A percentile compares a stretch with the other conserved stretches of the same genome.
Evolutionary conservation across 768 basidiomycete genomes (phyloP).

Genomic region (Boletus insuetus): DNA sequence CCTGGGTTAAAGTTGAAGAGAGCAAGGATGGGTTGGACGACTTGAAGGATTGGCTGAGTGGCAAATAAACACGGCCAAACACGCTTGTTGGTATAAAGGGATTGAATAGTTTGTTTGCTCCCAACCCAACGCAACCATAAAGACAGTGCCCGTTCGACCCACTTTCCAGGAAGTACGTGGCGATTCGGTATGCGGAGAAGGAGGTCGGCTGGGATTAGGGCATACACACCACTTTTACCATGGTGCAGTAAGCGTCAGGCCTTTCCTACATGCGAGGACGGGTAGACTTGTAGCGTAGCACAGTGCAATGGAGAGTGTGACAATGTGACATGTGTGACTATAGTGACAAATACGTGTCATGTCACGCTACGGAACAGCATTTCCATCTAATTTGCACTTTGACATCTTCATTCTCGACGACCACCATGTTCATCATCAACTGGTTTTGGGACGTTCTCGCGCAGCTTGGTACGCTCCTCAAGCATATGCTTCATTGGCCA

Average conservation of each 20-base stretch:
- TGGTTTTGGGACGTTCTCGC: slow-evolving; percentile 98
- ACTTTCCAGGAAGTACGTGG: slow-evolving; percentile 48
- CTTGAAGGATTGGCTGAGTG: slow-evolving; percentile 48
- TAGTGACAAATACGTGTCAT: slow-evolving; percentile 13
- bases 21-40: slow-evolving; percentile 39
- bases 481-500: not conserved
- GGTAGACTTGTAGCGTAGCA: not conserved
- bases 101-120: not conserved
- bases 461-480: slow-evolving; percentile 69
- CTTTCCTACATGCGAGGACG: slow-evolving; percentile 50
- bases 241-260: slow-evolving; percentile 65
- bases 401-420: slow-evolving; percentile 18
- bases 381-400: slow-evolving; percentile 11
- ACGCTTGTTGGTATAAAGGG: slow-evolving; percentile 16
- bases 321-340: slow-evolving; percentile 5
- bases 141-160: slow-evolving; percentile 70
- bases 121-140: slow-evolving; percentile 50
- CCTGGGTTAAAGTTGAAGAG: slow-evolving; percentile 43
- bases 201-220: slow-evolving; percentile 57
- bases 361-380: slow-evolving; percentile 8
- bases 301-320: not conserved
- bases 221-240: slow-evolving; percentile 45
- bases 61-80: slow-evolving; percentile 30
- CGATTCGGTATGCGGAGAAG: slow-evolving; percentile 72
- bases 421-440: slow-evolving; percentile 78